Evolutionary conservation across 208 protist genomes (phyloP), one percentile per base, ranked within the genome.

Genomic region (Crithidia fasciculata): DNA sequence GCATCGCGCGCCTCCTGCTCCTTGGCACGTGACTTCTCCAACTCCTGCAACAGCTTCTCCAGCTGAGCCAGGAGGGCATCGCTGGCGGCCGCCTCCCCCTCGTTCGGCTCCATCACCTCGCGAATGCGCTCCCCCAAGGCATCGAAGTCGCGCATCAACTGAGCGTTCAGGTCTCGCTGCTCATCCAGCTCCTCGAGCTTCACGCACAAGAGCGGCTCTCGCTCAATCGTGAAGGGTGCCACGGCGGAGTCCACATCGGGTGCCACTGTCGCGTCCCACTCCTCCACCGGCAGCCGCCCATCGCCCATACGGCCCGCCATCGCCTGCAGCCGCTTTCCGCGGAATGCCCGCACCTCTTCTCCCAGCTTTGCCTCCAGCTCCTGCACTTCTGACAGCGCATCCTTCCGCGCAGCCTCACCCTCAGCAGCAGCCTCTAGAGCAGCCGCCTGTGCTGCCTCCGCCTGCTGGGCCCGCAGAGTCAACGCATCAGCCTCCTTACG

Each of bases 171-270:
- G 2, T 75, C 75, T n/a, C 77, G 59, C 55, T 82, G 61, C 63
- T 75, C 67, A 10, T 62, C 52, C 0, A 87, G 64, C 67, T 84
- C 82, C 28, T 83, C 80, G 43, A 84, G 40, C 47, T 43, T 84
- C 13, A 77, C 80, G 28, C 73, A 80, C 19, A 78, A 78, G 12
- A 84, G 28, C 10, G 80, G 73, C 63, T 84, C 80, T 3, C 16
- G 43, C 43, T 69, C 71, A 9, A 83, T 74, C 2, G 13, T 63
- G 0, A 54, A 1, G 8, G 60, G 6, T 13, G 47, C n/a, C 9
- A 83, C 73, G 5, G 77, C 45, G 15, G 36, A 39, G 8, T 62
- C 8, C 2, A 16, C 45, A 50, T 39, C 40, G 0, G 2, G 9
- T 6, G 28, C 9, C 0, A 43, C 37, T 3, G 8, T 1, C 0